Conservation (phyloP, 1,139 yeast genomes). For the Candida pseudoviswanathii region DNA sequence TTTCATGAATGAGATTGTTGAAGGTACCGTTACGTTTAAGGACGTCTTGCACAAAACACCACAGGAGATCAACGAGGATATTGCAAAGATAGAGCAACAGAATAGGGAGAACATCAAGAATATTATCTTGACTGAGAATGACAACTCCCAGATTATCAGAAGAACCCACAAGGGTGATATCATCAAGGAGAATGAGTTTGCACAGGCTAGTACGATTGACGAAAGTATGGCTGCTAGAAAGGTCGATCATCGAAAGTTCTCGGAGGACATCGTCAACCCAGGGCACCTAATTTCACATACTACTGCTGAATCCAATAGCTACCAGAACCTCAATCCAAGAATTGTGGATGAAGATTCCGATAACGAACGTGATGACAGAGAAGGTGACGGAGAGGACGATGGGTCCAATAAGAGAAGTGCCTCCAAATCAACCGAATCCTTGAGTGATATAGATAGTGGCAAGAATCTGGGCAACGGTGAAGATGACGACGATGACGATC, state of each 20-base stretch:
- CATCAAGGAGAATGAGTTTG: slow-evolving; percentile 55
- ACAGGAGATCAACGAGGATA: slow-evolving; percentile 31
- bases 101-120: slow-evolving; percentile 19
- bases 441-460: slow-evolving; percentile 16
- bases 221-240: slow-evolving; percentile 40
- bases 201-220: slow-evolving; percentile 29
- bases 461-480: neutral
- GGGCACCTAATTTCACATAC: slow-evolving; percentile 11
- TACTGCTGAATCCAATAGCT: slow-evolving; percentile 14
- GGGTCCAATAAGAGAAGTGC: neutral
- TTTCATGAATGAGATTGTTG: slow-evolving; percentile 31
- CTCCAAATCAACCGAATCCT: slow-evolving; percentile 12
- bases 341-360: slow-evolving; percentile 19
- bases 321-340: slow-evolving; percentile 18
- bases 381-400: slow-evolving; percentile 22
- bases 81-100: slow-evolving; percentile 21
- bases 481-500: neutral
- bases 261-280: slow-evolving; percentile 18
- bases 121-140: slow-evolving; percentile 55
- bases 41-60: slow-evolving; percentile 35
- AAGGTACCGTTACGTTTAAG: slow-evolving; percentile 27
- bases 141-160: slow-evolving; percentile 53
- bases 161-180: slow-evolving; percentile 90
- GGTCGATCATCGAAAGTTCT: slow-evolving; percentile 45
- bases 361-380: slow-evolving; percentile 19